Evolutionary conservation across 148 eudicot species (phyloP), one percentile per base, ranked within the genome.

Genomic region (Dysphania ambrosioides): DNA sequence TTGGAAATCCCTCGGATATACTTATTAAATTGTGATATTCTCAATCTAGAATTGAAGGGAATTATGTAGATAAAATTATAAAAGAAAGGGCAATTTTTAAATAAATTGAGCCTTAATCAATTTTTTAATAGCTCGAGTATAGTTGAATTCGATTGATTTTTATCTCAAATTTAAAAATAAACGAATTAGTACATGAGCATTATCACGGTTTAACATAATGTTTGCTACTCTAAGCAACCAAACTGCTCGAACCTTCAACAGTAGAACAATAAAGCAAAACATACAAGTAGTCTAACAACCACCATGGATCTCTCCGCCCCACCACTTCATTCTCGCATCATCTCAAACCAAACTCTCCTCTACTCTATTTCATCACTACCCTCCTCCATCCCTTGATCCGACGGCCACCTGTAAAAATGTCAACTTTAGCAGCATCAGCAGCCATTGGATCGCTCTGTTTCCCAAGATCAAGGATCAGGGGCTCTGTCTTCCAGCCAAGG

Each of bases 381-480:
- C 41, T 49, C 62, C 36, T 10, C 12, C 38, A 11, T 24, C 19
- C 19, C 63, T 55, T 8, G 49, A 38, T 41, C 29, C 26, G 19
- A 0, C 59, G 7, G 4, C 8, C 32, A 7, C 73, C 10, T 19
- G 16, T 15, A 44, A 31, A 58, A 11, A 72, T 42, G 66, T 74
- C 80, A 42, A 47, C 32, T 0, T 15, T 30, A 66, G 27, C 78
- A 12, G 58, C 84, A 10, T 63, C 82, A 34, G 70, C 82, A 29
- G 71, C 85, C 75, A 72, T 79, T 73, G 86, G 86, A 80, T 86
- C 83, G 35, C 30, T 81, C 79, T 30, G n/a, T 34, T 38, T 58
- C 30, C 44, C 66, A 31, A 72, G 75, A 51, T 60, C 59, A 40
- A 27, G 61, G 30, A 24, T 74, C 42, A 74, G 8, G 58, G 31